A percentile compares a stretch with the other conserved stretches of the same genome.
These are phyloP conservation scores for Fraxinus quadrangulata DNA, from an alignment of 257 asterid species.

Conservation along the genomic window DNA sequence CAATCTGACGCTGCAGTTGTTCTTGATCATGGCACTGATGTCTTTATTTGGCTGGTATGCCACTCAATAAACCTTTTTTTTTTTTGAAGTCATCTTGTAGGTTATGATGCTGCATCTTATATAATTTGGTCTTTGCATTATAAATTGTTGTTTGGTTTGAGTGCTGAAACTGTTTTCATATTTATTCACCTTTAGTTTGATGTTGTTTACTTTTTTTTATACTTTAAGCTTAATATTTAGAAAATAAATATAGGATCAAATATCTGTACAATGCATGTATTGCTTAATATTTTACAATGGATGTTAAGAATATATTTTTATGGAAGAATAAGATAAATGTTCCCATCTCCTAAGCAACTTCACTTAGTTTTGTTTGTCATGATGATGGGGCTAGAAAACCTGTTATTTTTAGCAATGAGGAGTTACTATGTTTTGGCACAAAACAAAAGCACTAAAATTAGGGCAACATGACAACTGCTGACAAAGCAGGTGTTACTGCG, in stretches of 20 bases:
- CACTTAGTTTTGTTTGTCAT: conserved; percentile 3
- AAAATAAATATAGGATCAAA: neutral
- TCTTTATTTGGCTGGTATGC: conserved; percentile 97
- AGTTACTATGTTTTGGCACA: neutral
- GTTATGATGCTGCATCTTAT: neutral
- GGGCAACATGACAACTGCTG: neutral
- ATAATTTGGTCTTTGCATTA: neutral
- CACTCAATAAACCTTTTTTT: neutral
- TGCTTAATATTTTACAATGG: conserved; percentile 7
- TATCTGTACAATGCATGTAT: neutral
- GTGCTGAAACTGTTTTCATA: neutral
- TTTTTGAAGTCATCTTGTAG: neutral
- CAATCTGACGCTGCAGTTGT: conserved; percentile 98
- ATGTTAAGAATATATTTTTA: neutral
- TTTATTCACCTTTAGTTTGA: neutral
- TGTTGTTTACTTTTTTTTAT: neutral
- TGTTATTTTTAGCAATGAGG: neutral
- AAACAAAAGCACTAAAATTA: neutral
- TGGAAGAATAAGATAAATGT: neutral
- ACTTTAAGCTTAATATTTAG: neutral
- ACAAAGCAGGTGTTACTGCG: neutral
- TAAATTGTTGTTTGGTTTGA: neutral
- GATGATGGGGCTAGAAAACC: neutral
- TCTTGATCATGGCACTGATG: conserved; percentile 98
- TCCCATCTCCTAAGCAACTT: conserved; percentile 12